phyloP scores from a whole-genome alignment of 805 yeast species.

The Ogataea naganishii region DNA sequence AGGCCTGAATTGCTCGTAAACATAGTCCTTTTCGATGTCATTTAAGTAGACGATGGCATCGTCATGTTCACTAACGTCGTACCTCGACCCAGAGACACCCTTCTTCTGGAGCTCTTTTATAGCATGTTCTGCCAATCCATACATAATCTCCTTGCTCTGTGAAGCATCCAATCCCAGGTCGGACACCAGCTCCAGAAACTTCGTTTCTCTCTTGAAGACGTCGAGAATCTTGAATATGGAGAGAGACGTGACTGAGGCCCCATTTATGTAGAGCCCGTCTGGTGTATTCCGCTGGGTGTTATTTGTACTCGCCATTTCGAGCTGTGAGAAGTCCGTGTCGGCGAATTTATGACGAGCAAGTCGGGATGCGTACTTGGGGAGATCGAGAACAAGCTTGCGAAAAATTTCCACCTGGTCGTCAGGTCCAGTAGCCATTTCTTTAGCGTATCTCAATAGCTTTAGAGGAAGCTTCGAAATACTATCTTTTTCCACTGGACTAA shows the following conservation, averaged over 20 bases:
- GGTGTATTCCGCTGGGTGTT: conserved; percentile 7
- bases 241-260: conserved; percentile 43
- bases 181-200: conserved; percentile 15
- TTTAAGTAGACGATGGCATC: conserved; percentile 60
- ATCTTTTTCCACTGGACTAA: conserved; percentile 21
- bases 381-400: conserved; percentile 32
- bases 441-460: conserved; percentile 32
- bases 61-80: conserved; percentile 10
- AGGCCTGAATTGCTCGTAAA: conserved; percentile 37
- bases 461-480: conserved; percentile 29
- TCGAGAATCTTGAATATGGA: conserved; percentile 34
- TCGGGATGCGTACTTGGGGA: conserved; percentile 44
- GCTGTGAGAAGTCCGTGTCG: conserved; percentile 14
- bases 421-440: conserved; percentile 10
- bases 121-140: conserved; percentile 26
- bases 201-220: conserved; percentile 28
- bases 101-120: conserved; percentile 5
- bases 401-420: conserved; percentile 29
- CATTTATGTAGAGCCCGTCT: conserved; percentile 59
- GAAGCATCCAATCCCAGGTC: conserved; percentile 25
- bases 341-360: conserved; percentile 20
- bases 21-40: conserved; percentile 58
- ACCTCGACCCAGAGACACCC: conserved; percentile 11
- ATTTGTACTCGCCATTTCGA: conserved; percentile 7
- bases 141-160: conserved; percentile 28